phyloP scores from a whole-genome alignment of 2,329 filamentous ascomycete species.

The Endocalyx cinctus region DNA sequence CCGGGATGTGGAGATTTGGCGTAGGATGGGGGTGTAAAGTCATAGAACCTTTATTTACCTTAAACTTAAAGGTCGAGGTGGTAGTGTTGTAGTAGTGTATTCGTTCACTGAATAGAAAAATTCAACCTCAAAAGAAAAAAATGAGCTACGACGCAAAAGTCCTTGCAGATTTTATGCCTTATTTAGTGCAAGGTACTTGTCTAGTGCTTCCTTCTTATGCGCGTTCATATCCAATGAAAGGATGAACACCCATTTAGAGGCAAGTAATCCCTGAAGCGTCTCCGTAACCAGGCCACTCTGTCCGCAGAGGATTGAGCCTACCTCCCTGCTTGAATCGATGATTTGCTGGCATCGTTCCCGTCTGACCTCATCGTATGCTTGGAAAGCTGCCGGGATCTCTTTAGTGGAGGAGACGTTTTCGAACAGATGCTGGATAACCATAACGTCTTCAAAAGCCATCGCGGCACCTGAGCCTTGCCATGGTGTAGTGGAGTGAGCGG shows the following conservation, averaged over 20 bases:
- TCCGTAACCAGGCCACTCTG: neutral
- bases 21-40: too few relatives aligned
- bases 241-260: conserved; percentile 2
- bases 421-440: neutral
- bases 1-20: too few relatives aligned
- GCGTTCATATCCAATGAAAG: neutral
- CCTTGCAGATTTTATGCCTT: too few relatives aligned
- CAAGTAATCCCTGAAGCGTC: neutral
- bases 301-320: conserved; percentile 2
- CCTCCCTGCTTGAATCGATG: conserved; percentile 3
- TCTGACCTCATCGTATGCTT: neutral
- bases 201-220: conserved; percentile 1
- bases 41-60: too few relatives aligned
- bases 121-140: too few relatives aligned
- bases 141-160: too few relatives aligned
- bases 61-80: too few relatives aligned
- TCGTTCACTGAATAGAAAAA: too few relatives aligned
- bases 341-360: neutral
- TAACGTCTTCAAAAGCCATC: neutral
- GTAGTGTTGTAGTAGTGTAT: too few relatives aligned
- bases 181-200: too few relatives aligned
- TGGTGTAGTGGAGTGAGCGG: conserved; percentile 1
- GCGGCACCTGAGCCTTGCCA: conserved; percentile 1
- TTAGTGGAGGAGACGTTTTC: neutral
- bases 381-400: neutral